phyloP scores from a whole-genome alignment of 2,329 filamentous ascomycete species.

The Monosporascus sp. region DNA sequence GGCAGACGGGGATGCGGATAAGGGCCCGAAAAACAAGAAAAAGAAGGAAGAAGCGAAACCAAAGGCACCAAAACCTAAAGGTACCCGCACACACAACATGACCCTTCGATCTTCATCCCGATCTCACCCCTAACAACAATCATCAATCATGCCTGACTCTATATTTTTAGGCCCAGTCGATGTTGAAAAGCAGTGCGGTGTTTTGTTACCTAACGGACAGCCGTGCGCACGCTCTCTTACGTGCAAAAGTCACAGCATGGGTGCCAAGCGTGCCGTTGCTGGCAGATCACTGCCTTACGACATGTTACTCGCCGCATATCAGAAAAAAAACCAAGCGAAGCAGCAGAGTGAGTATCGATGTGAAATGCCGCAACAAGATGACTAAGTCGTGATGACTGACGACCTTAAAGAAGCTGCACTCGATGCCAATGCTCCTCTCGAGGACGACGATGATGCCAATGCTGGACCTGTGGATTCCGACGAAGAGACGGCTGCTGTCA shows the following conservation, averaged over 20 bases:
- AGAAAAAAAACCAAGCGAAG: slow-evolving; percentile 98
- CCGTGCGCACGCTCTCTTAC: slow-evolving; percentile 84
- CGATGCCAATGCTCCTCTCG: slow-evolving; percentile 85
- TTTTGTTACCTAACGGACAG: slow-evolving; percentile 76
- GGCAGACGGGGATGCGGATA: slow-evolving; percentile 69
- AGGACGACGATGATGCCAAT: slow-evolving; percentile 78
- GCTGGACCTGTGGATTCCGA: slow-evolving; percentile 84
- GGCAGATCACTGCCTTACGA: slow-evolving; percentile 86
- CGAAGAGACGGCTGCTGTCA: slow-evolving; percentile 86
- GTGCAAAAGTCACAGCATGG: slow-evolving; percentile 95
- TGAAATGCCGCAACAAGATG: background rate
- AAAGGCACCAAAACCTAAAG: slow-evolving; percentile 80
- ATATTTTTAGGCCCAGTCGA: slow-evolving; percentile 66
- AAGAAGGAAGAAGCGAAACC: slow-evolving; percentile 89
- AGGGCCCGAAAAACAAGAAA: slow-evolving; percentile 83
- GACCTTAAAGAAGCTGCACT: slow-evolving; percentile 71
- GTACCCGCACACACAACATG: slow-evolving; percentile 27
- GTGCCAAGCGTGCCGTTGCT: slow-evolving; percentile 81
- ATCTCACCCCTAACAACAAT: background rate
- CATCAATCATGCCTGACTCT: slow-evolving; percentile 6
- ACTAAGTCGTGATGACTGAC: slow-evolving; percentile 11
- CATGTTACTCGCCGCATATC: slow-evolving; percentile 80
- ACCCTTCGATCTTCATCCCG: background rate
- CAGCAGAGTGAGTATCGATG: slow-evolving; percentile 70
- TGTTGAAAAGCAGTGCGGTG: slow-evolving; percentile 90